Evolutionary conservation across 148 eudicot species (phyloP).

Genomic region (Vaccinium myrtillus): DNA sequence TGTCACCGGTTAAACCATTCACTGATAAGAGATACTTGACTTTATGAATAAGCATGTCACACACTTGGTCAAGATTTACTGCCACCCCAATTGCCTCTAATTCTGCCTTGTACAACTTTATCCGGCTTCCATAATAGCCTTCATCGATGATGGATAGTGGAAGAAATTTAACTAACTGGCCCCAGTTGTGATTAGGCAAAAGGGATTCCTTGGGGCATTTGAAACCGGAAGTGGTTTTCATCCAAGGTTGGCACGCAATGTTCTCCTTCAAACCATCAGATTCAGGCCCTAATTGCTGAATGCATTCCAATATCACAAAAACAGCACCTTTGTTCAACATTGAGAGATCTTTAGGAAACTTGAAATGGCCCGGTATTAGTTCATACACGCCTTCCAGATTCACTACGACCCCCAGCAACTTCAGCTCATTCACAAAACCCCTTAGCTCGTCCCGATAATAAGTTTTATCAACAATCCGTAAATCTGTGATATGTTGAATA

Average conservation of each 20-base stretch:
- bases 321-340: slow-evolving; percentile 17
- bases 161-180: slow-evolving; percentile 16
- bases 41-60: slow-evolving; percentile 11
- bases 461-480: slow-evolving; percentile 14
- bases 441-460: slow-evolving; percentile 1
- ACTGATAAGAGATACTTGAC: not conserved
- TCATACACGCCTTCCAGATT: not conserved
- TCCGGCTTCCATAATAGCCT: slow-evolving; percentile 20
- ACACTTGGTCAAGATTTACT: slow-evolving; percentile 10
- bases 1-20: not conserved
- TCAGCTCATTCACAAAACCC: slow-evolving; percentile 26
- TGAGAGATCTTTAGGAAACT: slow-evolving; percentile 12
- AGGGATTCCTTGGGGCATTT: slow-evolving; percentile 9
- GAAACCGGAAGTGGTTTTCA: slow-evolving; percentile 13
- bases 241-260: slow-evolving; percentile 7
- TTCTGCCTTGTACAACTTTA: slow-evolving; percentile 7
- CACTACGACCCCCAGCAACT: slow-evolving; percentile 17
- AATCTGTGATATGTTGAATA: slow-evolving; percentile 14
- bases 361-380: slow-evolving; percentile 10
- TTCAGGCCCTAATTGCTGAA: not conserved
- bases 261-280: not conserved
- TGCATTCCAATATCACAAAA: slow-evolving; percentile 13
- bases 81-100: slow-evolving; percentile 16
- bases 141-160: slow-evolving; percentile 38
- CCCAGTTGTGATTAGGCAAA: slow-evolving; percentile 3